A percentile compares a stretch with the other conserved stretches of the same genome.
phyloP scores from a whole-genome alignment of 148 eudicot species.

The Camellia granthamiana region DNA sequence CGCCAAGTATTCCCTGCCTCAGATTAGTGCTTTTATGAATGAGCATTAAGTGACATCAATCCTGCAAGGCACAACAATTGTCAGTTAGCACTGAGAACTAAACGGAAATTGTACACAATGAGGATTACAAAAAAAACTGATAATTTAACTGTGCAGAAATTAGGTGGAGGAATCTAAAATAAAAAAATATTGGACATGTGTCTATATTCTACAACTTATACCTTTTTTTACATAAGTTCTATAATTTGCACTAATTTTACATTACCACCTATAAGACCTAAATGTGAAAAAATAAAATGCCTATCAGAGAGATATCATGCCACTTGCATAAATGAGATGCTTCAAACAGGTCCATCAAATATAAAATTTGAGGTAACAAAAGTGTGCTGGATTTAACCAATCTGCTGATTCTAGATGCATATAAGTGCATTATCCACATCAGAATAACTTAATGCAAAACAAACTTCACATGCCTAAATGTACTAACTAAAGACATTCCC shows the following conservation, averaged over 20 bases:
- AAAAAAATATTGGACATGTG: background rate
- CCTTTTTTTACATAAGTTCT: too few relatives aligned
- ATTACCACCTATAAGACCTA: too few relatives aligned
- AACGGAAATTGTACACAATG: background rate
- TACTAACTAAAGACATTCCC: too few relatives aligned
- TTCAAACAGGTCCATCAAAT: background rate
- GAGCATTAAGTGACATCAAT: constrained; percentile 35
- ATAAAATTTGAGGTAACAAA: background rate
- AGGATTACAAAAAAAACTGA: background rate
- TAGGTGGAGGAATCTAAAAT: background rate
- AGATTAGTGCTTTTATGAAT: constrained; percentile 30
- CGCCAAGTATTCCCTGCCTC: constrained; percentile 37
- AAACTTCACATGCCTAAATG: too few relatives aligned
- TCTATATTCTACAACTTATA: too few relatives aligned
- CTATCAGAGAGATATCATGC: too few relatives aligned
- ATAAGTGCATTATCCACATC: background rate
- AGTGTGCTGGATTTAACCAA: background rate
- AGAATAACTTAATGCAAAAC: too few relatives aligned
- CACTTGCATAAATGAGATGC: background rate
- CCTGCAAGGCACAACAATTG: constrained; percentile 21
- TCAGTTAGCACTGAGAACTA: constrained; percentile 4
- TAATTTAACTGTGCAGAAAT: background rate
- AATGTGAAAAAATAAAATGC: too few relatives aligned
- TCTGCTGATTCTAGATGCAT: background rate
- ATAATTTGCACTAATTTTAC: too few relatives aligned